These are phyloP conservation scores for Cyberlindnera samutprakarnensis DNA, from an alignment of 805 yeast species.

Conservation along the genomic window DNA sequence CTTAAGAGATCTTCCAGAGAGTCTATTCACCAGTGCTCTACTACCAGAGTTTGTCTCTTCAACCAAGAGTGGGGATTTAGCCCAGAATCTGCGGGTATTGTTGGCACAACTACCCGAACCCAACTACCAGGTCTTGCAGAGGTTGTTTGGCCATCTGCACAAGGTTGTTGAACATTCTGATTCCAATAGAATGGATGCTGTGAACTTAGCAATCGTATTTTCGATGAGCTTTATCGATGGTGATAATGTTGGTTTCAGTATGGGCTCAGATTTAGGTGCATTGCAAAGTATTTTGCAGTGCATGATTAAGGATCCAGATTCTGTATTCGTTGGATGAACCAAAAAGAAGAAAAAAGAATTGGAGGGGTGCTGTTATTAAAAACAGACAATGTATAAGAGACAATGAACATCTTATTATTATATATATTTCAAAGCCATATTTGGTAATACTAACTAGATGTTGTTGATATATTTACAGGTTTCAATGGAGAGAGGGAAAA, in stretches of 20 bases:
- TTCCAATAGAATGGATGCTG: constrained; percentile 78
- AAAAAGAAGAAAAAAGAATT: too few species aligned
- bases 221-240: constrained; percentile 52
- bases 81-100: constrained; percentile 24
- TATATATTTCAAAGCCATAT: too few species aligned
- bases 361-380: too few species aligned
- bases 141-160: constrained; percentile 62
- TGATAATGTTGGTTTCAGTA: constrained; percentile 33
- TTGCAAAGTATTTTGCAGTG: constrained; percentile 44
- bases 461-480: too few species aligned
- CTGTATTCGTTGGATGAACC: constrained; percentile 25
- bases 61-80: constrained; percentile 26
- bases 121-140: constrained; percentile 61
- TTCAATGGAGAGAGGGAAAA: too few species aligned
- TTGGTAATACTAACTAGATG: too few species aligned
- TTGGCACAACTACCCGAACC: constrained; percentile 47
- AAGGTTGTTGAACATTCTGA: constrained; percentile 60
- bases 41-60: constrained; percentile 48
- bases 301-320: constrained; percentile 35
- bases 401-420: too few species aligned
- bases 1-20: constrained; percentile 82
- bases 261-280: constrained; percentile 45
- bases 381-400: too few species aligned
- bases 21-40: constrained; percentile 61
- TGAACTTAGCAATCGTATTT: constrained; percentile 86